These are phyloP conservation scores for Phyllosticta citriasiana DNA, from an alignment of 2,329 filamentous ascomycete species.

Conservation along the genomic window DNA sequence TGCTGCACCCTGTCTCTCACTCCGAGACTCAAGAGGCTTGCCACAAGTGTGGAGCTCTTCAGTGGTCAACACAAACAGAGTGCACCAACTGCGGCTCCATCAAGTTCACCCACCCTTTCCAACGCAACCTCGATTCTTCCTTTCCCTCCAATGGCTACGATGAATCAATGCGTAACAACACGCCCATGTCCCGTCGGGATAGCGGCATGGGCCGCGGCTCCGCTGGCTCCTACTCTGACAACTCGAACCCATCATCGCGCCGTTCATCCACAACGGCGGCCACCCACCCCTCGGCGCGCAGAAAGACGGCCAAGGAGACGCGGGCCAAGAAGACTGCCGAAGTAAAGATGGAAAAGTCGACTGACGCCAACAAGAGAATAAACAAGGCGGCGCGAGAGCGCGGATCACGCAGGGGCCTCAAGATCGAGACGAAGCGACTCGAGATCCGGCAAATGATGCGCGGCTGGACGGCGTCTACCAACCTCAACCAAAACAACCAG, in stretches of 20 bases:
- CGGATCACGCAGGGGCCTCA: background rate
- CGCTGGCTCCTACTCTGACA: background rate
- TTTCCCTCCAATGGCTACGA: background rate
- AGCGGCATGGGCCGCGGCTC: slow-evolving; percentile 1
- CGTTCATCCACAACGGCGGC: background rate
- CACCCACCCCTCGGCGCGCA: background rate
- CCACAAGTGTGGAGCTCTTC: slow-evolving; percentile 2
- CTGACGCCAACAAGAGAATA: background rate
- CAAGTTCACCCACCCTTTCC: slow-evolving; percentile 7
- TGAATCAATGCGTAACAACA: background rate
- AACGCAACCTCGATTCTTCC: slow-evolving; percentile 2
- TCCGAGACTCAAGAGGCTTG: slow-evolving; percentile 7
- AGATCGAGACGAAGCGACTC: slow-evolving; percentile 4
- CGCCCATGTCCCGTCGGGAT: slow-evolving; percentile 6
- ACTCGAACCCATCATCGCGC: slow-evolving; percentile 6
- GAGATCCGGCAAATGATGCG: slow-evolving; percentile 3
- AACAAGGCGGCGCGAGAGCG: slow-evolving; percentile 7
- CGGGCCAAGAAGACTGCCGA: background rate
- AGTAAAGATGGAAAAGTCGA: background rate
- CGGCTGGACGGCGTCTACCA: background rate
- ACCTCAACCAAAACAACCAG: slow-evolving; percentile 8
- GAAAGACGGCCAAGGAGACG: background rate
- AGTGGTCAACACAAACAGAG: slow-evolving; percentile 5
- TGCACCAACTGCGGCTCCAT: slow-evolving; percentile 2
- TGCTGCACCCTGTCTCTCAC: background rate